Conservation (phyloP, 805 yeast genomes). For the Candida argentea region DNA sequence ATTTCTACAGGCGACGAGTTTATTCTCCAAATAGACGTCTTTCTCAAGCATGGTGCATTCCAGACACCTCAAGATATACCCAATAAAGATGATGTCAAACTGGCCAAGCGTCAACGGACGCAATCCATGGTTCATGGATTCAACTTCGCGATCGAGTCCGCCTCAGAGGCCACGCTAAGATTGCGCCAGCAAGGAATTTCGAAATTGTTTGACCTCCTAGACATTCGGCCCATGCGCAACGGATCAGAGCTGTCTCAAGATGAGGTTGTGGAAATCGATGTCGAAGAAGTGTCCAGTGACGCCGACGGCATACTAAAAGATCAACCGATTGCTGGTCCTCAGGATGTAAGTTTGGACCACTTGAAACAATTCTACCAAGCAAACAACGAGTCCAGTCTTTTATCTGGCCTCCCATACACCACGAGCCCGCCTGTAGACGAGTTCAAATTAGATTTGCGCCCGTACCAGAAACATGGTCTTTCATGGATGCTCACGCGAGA, state of each 20-base stretch:
- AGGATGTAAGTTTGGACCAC: slow-evolving; percentile 57
- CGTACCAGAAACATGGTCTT: slow-evolving; percentile 76
- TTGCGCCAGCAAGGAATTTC: slow-evolving; percentile 47
- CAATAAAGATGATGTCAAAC: slow-evolving; percentile 5
- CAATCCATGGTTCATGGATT: slow-evolving; percentile 9
- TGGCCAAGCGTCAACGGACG: slow-evolving; percentile 11
- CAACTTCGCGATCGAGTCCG: slow-evolving; percentile 35
- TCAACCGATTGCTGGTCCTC: slow-evolving; percentile 8
- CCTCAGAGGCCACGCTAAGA: slow-evolving; percentile 40
- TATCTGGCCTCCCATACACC: slow-evolving; percentile 52
- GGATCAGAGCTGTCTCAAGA: slow-evolving; percentile 1
- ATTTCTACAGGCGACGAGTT: slow-evolving; percentile 72
- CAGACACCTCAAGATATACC: slow-evolving; percentile 3
- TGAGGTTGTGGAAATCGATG: neutral
- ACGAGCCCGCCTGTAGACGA: slow-evolving; percentile 38
- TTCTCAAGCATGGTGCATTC: slow-evolving; percentile 34
- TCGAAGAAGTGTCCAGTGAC: slow-evolving; percentile 4
- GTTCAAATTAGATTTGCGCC: slow-evolving; percentile 51
- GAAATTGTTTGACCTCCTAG: slow-evolving; percentile 43
- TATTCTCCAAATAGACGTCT: slow-evolving; percentile 60
- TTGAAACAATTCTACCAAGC: slow-evolving; percentile 63
- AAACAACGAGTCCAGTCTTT: slow-evolving; percentile 53
- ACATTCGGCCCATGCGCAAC: slow-evolving; percentile 15
- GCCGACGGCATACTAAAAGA: slow-evolving; percentile 10
- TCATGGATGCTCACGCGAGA: slow-evolving; percentile 88